phyloP scores from a whole-genome alignment of 352 stramenopile genomes.

The Saprolegnia diclina region DNA sequence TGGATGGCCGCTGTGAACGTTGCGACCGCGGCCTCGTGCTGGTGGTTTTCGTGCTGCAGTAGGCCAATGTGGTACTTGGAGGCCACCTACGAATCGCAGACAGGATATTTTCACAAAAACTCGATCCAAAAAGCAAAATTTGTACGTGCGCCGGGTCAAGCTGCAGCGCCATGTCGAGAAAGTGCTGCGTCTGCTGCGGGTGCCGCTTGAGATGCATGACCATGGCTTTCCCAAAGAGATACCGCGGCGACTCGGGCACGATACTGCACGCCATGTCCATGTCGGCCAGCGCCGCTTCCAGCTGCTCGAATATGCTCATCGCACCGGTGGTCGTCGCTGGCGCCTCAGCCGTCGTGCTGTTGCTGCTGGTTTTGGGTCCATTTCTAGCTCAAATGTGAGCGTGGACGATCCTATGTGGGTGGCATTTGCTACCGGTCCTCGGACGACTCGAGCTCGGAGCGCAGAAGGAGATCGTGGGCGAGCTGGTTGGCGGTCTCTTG shows the following conservation, averaged over 20 bases:
- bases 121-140: too few relatives aligned
- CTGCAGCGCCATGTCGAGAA: not conserved
- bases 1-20: slow-evolving; percentile 45
- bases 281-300: slow-evolving; percentile 64
- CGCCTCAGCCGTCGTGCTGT: not conserved
- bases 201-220: slow-evolving; percentile 49
- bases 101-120: not conserved
- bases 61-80: slow-evolving; percentile 12
- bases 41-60: slow-evolving; percentile 25
- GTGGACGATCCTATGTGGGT: not conserved
- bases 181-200: not conserved
- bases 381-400: too few relatives aligned
- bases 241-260: slow-evolving; percentile 37
- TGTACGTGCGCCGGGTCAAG: slow-evolving; percentile 9
- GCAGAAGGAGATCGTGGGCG: not conserved
- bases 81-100: slow-evolving; percentile 13
- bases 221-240: slow-evolving; percentile 70
- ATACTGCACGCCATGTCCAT: slow-evolving; percentile 74
- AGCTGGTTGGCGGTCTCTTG: not conserved
- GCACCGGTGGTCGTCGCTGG: slow-evolving; percentile 5
- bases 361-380: too few relatives aligned
- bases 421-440: not conserved
- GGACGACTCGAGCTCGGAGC: not conserved
- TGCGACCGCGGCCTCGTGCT: slow-evolving; percentile 36
- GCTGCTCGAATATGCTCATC: slow-evolving; percentile 40